Conservation (phyloP, 2,329 filamentous ascomycete genomes). For the Trichoderma lentiforme region DNA sequence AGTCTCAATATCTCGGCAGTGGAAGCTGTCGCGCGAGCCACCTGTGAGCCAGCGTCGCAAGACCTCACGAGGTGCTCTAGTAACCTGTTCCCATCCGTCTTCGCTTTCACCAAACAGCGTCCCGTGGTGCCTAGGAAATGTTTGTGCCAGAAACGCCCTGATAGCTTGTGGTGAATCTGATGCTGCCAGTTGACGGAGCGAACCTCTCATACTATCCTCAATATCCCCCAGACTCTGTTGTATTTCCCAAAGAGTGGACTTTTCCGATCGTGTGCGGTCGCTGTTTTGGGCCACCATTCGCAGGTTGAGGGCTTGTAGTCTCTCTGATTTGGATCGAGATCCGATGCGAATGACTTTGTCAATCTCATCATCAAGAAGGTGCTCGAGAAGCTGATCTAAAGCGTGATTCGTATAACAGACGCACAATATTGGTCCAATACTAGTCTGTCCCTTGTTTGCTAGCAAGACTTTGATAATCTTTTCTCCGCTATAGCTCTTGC, state of each 20-base stretch:
- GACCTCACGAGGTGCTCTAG: background rate
- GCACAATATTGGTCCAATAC: slow-evolving; percentile 49
- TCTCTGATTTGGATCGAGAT: slow-evolving; percentile 52
- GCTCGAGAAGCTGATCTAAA: slow-evolving; percentile 43
- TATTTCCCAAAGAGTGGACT: background rate
- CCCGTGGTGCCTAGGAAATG: background rate
- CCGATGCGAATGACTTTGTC: slow-evolving; percentile 60
- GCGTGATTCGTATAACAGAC: slow-evolving; percentile 47
- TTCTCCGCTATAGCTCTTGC: slow-evolving; percentile 61
- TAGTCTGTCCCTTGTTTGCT: slow-evolving; percentile 35
- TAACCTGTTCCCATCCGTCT: slow-evolving; percentile 3
- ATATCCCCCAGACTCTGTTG: background rate
- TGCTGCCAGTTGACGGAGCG: background rate
- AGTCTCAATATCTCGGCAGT: background rate
- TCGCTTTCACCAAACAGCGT: background rate
- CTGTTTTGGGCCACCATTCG: slow-evolving; percentile 32
- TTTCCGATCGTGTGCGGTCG: slow-evolving; percentile 39
- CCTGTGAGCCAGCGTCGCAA: background rate
- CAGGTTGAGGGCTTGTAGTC: slow-evolving; percentile 50
- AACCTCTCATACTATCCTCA: background rate
- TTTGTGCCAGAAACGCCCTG: background rate
- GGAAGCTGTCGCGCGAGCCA: background rate
- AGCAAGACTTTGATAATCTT: slow-evolving; percentile 56
- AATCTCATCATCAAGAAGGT: slow-evolving; percentile 44
- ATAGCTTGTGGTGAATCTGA: background rate